A percentile compares a stretch with the other conserved stretches of the same genome.
These are phyloP conservation scores for Yamadazyma sp. DNA, from an alignment of 1,139 yeast genomes.

Conservation along the genomic window DNA sequence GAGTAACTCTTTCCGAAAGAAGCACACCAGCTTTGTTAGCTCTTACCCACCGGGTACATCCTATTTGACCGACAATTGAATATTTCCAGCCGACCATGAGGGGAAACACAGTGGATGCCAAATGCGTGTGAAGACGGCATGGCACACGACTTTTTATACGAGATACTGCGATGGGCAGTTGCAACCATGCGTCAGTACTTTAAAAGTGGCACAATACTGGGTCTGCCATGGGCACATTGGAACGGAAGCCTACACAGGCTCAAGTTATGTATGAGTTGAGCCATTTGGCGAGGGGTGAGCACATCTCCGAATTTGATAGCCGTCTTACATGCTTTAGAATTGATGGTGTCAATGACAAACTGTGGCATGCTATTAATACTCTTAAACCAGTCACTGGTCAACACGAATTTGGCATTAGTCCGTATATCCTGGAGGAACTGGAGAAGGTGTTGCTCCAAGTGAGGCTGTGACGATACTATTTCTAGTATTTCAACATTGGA, in stretches of 20 bases:
- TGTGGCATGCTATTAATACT: conserved; percentile 40
- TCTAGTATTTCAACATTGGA: conserved; percentile 1
- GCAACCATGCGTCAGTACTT: neutral
- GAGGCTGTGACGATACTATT: neutral
- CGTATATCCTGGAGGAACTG: conserved; percentile 32
- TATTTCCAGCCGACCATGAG: neutral
- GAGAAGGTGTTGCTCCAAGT: conserved; percentile 2
- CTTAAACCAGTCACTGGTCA: conserved; percentile 18
- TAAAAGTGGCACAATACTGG: conserved; percentile 61
- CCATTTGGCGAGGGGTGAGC: conserved; percentile 46
- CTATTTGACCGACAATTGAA: neutral
- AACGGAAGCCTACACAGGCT: conserved; percentile 60
- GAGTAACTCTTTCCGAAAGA: no score
- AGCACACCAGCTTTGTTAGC: no score
- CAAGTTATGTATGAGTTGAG: conserved; percentile 39
- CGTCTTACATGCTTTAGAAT: conserved; percentile 67
- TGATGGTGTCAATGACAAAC: conserved; percentile 48
- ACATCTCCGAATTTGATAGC: conserved; percentile 74
- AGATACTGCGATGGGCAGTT: neutral
- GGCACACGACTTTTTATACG: neutral
- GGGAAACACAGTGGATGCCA: conserved; percentile 2
- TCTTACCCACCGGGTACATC: neutral
- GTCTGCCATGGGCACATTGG: conserved; percentile 88
- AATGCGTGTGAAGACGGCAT: neutral
- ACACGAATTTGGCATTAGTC: conserved; percentile 15